phyloP scores from a whole-genome alignment of 495 filamentous ascomycete species.

The Hypoxylon subgilvum region DNA sequence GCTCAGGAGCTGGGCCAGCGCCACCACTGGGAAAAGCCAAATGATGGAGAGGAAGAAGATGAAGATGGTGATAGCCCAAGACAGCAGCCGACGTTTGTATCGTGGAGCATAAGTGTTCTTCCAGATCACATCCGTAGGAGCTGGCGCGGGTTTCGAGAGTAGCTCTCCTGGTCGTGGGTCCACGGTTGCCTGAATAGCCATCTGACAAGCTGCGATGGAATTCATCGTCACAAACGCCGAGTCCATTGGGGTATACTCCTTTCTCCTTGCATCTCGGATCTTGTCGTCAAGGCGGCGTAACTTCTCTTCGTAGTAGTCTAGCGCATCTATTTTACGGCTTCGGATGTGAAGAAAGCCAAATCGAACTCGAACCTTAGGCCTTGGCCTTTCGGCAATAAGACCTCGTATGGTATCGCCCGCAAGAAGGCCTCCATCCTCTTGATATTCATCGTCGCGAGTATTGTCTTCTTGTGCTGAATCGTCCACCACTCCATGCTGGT shows the following conservation, averaged over 20 bases:
- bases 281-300: conserved; percentile 81
- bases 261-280: conserved; percentile 71
- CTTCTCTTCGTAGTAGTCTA: conserved; percentile 90
- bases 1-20: conserved; percentile 77
- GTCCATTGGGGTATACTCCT: conserved; percentile 77
- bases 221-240: conserved; percentile 97
- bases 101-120: conserved; percentile 87
- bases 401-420: conserved; percentile 45
- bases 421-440: conserved; percentile 59
- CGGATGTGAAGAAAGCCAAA: conserved; percentile 78
- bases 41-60: conserved; percentile 83
- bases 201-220: conserved; percentile 88
- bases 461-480: conserved; percentile 6
- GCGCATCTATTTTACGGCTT: conserved; percentile 79
- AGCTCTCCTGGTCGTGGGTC: conserved; percentile 85
- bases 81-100: conserved; percentile 70
- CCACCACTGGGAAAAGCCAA: conserved; percentile 86
- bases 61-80: conserved; percentile 81
- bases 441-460: conserved; percentile 48
- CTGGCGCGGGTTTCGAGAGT: conserved; percentile 82
- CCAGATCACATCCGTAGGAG: conserved; percentile 91
- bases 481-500: conserved; percentile 2
- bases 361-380: conserved; percentile 77
- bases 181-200: conserved; percentile 90
- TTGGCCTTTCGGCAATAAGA: conserved; percentile 40